Evolutionary conservation across 495 filamentous ascomycete species (phyloP), one percentile per base, ranked within the genome.

Genomic region (Astrothelium macrocarpum): DNA sequence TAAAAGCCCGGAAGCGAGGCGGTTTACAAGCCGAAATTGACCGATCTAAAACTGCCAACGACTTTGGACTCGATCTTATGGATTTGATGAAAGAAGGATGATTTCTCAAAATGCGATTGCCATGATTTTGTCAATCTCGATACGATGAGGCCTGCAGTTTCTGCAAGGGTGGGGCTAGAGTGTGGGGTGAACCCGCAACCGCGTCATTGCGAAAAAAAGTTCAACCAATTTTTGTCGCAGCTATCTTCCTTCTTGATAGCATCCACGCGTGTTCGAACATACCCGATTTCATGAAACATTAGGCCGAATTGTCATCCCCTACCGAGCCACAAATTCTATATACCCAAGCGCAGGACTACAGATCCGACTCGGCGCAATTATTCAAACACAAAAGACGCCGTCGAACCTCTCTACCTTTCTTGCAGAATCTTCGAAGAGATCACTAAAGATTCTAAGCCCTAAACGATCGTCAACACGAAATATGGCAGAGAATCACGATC

Each of bases 11-110:
- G 10, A 76, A 73, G 61, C 68, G 65, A 53, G 71, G 67, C 64
- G 66, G 64, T 53, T 71, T 68, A 23, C 63, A 68, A 49, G 43
- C 42, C 3, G 29, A 25, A 9, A 32, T 16, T 7, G 16, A 49
- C 10, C 20, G 23, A 20, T 7, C 43, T 20, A 70, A 43, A 26
- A 46, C 49, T 64, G 20, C 66, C 66, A 31, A 45, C 62, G 31
- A 73, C 72, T 2, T 78, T 59, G 75, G 74, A 26, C 72, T 86
- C 3, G 79, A 82, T 72, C 74, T 85, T 5, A 77, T 85, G 73
- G 83, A 85, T 67, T 80, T 87, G 61, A 77, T 87, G 66, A 79
- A 84, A 64, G 67, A 73, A 25, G 59, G 26, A 32, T 68, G 28
- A 68, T 12, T 23, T 20, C 3, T 45, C 32, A 46, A n/a, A n/a